A percentile compares a stretch with the other conserved stretches of the same genome.
Conservation (phyloP, 306 rosid genomes). For the Boehmeria nivea region DNA sequence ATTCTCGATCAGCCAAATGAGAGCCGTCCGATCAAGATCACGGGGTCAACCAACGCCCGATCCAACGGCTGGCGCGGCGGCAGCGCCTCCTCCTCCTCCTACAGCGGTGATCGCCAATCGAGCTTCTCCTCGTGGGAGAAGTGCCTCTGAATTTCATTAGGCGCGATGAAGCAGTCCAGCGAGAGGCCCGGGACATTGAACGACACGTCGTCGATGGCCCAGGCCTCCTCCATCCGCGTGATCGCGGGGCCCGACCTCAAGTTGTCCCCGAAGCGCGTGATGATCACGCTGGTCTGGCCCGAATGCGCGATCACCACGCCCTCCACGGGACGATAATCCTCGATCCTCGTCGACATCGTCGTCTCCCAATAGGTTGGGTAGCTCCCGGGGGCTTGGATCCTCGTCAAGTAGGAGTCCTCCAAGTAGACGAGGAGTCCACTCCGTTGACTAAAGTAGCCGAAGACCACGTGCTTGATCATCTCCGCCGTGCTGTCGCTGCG, state of each 20-base stretch:
- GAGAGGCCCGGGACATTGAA: slow-evolving; percentile 82
- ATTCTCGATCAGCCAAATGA: slow-evolving; percentile 4
- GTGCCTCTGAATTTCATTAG: slow-evolving; percentile 53
- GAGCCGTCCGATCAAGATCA: neutral
- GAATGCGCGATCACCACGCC: slow-evolving; percentile 78
- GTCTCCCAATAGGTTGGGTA: slow-evolving; percentile 92
- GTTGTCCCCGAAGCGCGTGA: slow-evolving; percentile 77
- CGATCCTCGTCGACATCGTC: slow-evolving; percentile 71
- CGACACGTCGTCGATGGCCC: slow-evolving; percentile 86
- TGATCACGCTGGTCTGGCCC: slow-evolving; percentile 58
- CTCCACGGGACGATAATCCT: slow-evolving; percentile 62
- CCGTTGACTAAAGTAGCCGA: slow-evolving; percentile 85
- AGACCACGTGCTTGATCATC: slow-evolving; percentile 81
- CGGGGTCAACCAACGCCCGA: slow-evolving; percentile 17
- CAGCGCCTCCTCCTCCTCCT: no score
- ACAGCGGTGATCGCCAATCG: slow-evolving; percentile 48
- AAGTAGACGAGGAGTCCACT: slow-evolving; percentile 65
- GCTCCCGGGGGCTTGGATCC: slow-evolving; percentile 83
- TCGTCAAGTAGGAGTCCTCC: slow-evolving; percentile 81
- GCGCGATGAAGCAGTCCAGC: slow-evolving; percentile 83
- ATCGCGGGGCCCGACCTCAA: slow-evolving; percentile 52
- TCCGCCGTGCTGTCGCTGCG: slow-evolving; percentile 88
- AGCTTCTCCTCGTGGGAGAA: slow-evolving; percentile 23
- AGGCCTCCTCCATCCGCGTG: slow-evolving; percentile 73
- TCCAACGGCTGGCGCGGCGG: no score